These are phyloP conservation scores for Lentinula sp. DNA, from an alignment of 768 basidiomycete species.

Conservation along the genomic window DNA sequence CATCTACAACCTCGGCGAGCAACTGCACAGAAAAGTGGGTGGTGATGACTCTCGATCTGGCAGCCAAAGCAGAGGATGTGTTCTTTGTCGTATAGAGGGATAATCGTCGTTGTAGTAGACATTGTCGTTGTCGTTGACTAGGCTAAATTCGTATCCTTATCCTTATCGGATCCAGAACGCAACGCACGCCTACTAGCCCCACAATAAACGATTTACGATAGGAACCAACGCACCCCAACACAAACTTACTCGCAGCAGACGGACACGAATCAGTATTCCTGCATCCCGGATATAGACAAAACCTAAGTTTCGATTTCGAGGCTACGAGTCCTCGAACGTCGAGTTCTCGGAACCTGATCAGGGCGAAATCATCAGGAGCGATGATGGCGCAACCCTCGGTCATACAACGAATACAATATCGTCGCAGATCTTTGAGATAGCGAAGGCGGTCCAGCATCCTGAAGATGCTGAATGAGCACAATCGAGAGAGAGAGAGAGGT, in stretches of 20 bases:
- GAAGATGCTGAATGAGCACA: no score
- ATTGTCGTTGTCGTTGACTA: no score
- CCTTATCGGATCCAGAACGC: no score
- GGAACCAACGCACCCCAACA: slow-evolving; percentile 77
- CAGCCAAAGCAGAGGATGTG: slow-evolving; percentile 97
- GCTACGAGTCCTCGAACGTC: slow-evolving; percentile 87
- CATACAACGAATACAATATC: slow-evolving; percentile 77
- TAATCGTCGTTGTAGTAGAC: neutral
- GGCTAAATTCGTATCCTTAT: no score
- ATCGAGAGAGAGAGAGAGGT: no score
- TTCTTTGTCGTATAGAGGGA: slow-evolving; percentile 30
- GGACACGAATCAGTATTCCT: slow-evolving; percentile 83
- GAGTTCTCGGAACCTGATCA: slow-evolving; percentile 77
- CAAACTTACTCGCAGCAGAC: slow-evolving; percentile 64
- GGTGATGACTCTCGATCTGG: slow-evolving; percentile 79
- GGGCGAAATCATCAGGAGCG: slow-evolving; percentile 57
- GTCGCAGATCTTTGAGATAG: slow-evolving; percentile 73
- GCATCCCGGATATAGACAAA: slow-evolving; percentile 94
- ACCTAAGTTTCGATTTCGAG: slow-evolving; percentile 77
- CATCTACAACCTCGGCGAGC: slow-evolving; percentile 77
- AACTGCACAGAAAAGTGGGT: slow-evolving; percentile 84
- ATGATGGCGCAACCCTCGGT: slow-evolving; percentile 67
- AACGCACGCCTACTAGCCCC: slow-evolving; percentile 38
- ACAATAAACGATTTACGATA: slow-evolving; percentile 61
- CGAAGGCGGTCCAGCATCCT: slow-evolving; percentile 29